These are phyloP conservation scores for Candida coquimbonensis DNA, from an alignment of 805 yeast genomes.

Conservation along the genomic window DNA sequence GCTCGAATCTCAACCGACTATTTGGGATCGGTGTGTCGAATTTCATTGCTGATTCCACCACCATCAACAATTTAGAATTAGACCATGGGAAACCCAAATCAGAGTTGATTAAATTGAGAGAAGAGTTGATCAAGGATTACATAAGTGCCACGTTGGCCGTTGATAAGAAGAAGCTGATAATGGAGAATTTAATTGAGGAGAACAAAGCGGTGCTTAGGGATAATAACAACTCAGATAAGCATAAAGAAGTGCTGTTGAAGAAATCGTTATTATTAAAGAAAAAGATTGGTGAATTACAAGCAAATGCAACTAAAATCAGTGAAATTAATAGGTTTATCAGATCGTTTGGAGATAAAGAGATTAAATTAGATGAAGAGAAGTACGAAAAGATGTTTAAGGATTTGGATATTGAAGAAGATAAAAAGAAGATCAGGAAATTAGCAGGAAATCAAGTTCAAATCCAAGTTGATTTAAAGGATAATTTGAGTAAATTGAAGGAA, in stretches of 20 bases:
- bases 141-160: conserved; percentile 2
- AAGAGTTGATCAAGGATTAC: conserved; percentile 2
- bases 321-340: conserved; percentile 3
- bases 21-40: conserved; percentile 2
- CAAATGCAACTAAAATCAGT: conserved; percentile 3
- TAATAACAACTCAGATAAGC: conserved; percentile 2
- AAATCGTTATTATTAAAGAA: conserved; percentile 4
- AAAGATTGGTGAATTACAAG: conserved; percentile 5
- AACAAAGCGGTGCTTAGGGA: neutral
- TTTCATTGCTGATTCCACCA: neutral
- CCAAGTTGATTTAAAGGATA: neutral
- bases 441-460: neutral
- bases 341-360: neutral
- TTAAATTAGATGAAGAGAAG: conserved; percentile 1
- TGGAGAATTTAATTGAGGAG: conserved; percentile 4
- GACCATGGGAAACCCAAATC: conserved; percentile 4
- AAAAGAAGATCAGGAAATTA: neutral
- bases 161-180: conserved; percentile 5
- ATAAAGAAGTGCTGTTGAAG: conserved; percentile 4
- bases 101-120: conserved; percentile 1
- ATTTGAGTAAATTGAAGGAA: conserved; percentile 1
- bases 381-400: conserved; percentile 4
- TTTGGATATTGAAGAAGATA: neutral
- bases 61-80: neutral
- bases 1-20: conserved; percentile 1